Evolutionary conservation across 495 filamentous ascomycete genomes (phyloP), one percentile per base, ranked within the genome.

Genomic region (Xylaria acuta): DNA sequence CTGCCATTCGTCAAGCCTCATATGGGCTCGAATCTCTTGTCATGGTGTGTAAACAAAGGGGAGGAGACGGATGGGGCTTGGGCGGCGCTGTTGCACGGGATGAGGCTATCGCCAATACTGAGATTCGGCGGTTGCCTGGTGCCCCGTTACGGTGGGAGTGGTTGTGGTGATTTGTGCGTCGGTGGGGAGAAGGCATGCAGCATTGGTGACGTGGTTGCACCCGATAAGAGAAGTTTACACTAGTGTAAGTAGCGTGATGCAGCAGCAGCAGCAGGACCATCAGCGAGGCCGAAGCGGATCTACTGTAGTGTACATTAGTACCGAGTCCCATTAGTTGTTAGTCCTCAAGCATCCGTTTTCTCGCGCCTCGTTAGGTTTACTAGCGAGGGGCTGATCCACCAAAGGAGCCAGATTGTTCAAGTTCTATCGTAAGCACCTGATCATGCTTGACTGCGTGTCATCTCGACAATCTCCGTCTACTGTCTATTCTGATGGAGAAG

Each of bases 381-480:
- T 60, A 38, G 32, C 16, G 56, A 36, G 34, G 1, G 22, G 27
- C 58, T 6, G 64, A 40, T 70, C 68, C 43, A 64, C 40, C 34
- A 30, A 32, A 68, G 45, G 66, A 69, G 70, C 73, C 53, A 22
- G 7, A 18, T 8, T 58, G 62, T 20, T 51, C 38, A 30, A 4
- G 49, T 64, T 32, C 62, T 65, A n/a, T 45, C 67, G 36, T 67
- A 20, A 73, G 76, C 77, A 79, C 77, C 77, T 79, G 77, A 79
- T 76, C 77, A 72, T 78, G 56, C 30, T 75, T 72, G 72, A 79
- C 77, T 79, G 77, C 77, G 77, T 79, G 77, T 79, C 76, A 79
- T 79, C 73, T 76, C 71, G 72, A 76, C 74, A 51, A 64, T 34
- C 43, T 38, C 38, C 54, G 40, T 40, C 22, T 20, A 49, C 38